Conservation (phyloP, 2,329 filamentous ascomycete genomes). For the Aspergillus ochraceoroseus region DNA sequence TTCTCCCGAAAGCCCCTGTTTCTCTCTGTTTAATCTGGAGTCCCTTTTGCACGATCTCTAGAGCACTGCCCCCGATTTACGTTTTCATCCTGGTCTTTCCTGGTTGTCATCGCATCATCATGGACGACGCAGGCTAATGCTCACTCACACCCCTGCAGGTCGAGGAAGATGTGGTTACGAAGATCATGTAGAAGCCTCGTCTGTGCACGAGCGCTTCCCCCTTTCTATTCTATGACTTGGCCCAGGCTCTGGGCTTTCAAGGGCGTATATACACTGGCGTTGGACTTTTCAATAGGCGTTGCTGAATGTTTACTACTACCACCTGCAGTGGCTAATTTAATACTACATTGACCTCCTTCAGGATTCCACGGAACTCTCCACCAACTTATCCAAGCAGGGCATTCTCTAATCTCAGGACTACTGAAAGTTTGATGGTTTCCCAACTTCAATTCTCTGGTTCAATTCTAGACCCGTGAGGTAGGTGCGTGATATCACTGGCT, state of each 20-base stretch:
- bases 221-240: too few relatives aligned
- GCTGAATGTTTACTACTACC: constrained; percentile 17
- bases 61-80: not conserved
- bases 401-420: constrained; percentile 23
- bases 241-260: constrained; percentile 13
- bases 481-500: constrained; percentile 41
- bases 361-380: constrained; percentile 29
- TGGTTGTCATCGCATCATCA: too few relatives aligned
- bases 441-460: constrained; percentile 16
- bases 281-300: constrained; percentile 34
- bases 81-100: not conserved
- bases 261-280: constrained; percentile 23
- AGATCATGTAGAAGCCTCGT: constrained; percentile 65
- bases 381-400: constrained; percentile 27
- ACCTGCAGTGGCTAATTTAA: constrained; percentile 31
- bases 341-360: constrained; percentile 28
- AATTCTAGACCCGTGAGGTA: constrained; percentile 35
- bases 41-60: too few relatives aligned
- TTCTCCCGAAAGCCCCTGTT: too few relatives aligned
- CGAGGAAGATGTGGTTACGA: constrained; percentile 78
- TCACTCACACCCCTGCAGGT: constrained; percentile 59
- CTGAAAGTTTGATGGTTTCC: not conserved
- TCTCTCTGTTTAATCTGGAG: not conserved
- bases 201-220: constrained; percentile 21
- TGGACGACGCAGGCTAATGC: constrained; percentile 37